Conservation (phyloP, 2,329 filamentous ascomycete species). For the Calonectria montana region DNA sequence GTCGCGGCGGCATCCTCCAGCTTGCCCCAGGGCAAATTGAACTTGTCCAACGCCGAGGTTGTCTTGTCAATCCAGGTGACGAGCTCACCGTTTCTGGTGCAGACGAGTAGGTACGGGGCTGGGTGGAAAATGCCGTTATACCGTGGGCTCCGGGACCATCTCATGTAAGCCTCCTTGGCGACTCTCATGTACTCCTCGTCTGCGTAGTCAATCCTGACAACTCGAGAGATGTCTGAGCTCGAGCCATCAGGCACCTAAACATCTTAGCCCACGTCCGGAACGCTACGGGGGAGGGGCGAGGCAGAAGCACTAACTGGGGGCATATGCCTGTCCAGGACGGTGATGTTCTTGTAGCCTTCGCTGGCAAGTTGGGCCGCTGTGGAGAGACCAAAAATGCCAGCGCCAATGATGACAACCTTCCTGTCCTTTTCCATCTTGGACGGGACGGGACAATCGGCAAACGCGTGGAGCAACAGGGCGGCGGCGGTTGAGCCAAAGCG, state of each 20-base stretch:
- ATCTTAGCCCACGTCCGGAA: background rate
- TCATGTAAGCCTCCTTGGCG: constrained; percentile 48
- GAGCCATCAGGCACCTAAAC: constrained; percentile 45
- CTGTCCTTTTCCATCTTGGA: background rate
- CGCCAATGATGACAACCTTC: constrained; percentile 43
- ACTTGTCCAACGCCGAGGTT: background rate
- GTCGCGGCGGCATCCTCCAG: background rate
- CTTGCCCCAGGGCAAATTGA: background rate
- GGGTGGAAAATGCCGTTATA: background rate
- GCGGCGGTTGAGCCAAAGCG: background rate
- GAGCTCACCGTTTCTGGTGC: background rate
- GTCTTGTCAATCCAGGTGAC: constrained; percentile 1
- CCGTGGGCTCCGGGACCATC: constrained; percentile 15
- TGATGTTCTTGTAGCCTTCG: constrained; percentile 48
- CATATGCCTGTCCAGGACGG: constrained; percentile 46
- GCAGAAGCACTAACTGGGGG: constrained; percentile 39
- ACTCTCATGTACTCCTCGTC: constrained; percentile 69
- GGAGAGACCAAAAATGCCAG: constrained; percentile 46
- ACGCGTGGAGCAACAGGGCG: background rate
- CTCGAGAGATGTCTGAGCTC: constrained; percentile 50
- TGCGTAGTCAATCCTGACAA: constrained; percentile 67
- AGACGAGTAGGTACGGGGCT: background rate
- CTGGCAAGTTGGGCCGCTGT: constrained; percentile 41
- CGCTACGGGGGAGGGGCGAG: background rate
- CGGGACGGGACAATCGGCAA: background rate